These are phyloP conservation scores for Clonostachys chloroleuca DNA, from an alignment of 2,329 filamentous ascomycete species.

Conservation along the genomic window DNA sequence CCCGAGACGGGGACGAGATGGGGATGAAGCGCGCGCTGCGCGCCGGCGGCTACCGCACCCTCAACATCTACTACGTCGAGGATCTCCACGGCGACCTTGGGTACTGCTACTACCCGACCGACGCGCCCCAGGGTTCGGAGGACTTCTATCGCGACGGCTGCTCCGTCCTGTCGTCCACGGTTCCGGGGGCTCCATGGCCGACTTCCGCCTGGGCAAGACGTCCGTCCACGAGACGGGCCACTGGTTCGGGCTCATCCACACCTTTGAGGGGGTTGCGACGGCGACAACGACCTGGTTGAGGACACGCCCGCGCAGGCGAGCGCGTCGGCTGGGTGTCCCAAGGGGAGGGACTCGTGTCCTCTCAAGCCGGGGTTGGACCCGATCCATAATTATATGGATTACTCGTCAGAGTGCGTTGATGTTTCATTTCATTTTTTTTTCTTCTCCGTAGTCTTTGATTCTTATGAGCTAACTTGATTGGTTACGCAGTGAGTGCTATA, in stretches of 20 bases:
- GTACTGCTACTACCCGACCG: conserved; percentile 40
- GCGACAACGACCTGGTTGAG: conserved; percentile 27
- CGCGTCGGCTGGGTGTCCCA: conserved; percentile 25
- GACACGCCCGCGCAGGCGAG: conserved; percentile 33
- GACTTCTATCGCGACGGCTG: conserved; percentile 33
- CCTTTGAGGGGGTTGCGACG: conserved; percentile 34
- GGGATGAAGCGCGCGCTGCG: conserved; percentile 39
- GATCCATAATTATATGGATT: conserved; percentile 33
- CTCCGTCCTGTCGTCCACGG: conserved; percentile 23
- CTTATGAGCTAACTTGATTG: neutral
- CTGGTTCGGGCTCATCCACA: conserved; percentile 43
- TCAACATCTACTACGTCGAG: conserved; percentile 40
- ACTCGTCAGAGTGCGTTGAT: conserved; percentile 32
- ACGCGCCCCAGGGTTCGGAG: conserved; percentile 17
- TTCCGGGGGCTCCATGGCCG: conserved; percentile 24
- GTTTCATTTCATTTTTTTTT: neutral
- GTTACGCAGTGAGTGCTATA: conserved; percentile 29
- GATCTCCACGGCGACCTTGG: conserved; percentile 27
- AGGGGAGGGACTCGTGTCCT: conserved; percentile 27
- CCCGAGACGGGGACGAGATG: conserved; percentile 17
- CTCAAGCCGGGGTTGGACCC: conserved; percentile 21
- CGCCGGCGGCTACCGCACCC: conserved; percentile 30
- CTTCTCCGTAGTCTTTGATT: neutral
- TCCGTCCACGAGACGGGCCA: conserved; percentile 39
- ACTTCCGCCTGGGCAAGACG: conserved; percentile 20